These are phyloP conservation scores for Tetrahymena elliotti DNA, from an alignment of 73 alveolate species.

Conservation along the genomic window DNA sequence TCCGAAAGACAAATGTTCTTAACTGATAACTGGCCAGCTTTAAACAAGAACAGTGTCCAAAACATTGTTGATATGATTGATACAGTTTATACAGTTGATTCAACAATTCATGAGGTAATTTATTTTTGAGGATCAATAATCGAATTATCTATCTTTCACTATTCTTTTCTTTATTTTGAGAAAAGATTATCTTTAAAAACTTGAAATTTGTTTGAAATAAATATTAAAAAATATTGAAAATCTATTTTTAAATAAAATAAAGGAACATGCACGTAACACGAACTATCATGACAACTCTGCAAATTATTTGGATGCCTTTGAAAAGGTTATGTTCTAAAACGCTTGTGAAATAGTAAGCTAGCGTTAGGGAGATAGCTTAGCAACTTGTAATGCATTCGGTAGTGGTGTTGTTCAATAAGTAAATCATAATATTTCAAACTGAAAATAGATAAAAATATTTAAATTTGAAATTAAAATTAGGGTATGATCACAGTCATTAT, in stretches of 20 bases:
- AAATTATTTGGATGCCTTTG: not conserved
- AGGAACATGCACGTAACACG: not conserved
- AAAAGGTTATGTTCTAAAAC: not conserved
- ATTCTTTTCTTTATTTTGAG: too few species aligned
- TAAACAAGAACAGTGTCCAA: not conserved
- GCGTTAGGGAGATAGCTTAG: not conserved
- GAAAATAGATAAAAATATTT: not conserved
- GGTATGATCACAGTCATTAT: not conserved
- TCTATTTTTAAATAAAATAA: not conserved
- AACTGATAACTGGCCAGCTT: not conserved
- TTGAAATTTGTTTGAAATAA: too few species aligned
- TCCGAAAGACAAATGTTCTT: not conserved
- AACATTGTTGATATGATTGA: conserved; percentile 6
- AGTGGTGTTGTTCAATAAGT: not conserved
- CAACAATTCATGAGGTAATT: not conserved
- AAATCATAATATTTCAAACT: not conserved
- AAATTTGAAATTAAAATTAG: not conserved
- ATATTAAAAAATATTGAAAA: too few species aligned
- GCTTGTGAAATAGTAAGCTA: not conserved
- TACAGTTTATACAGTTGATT: not conserved
- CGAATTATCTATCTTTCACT: too few species aligned
- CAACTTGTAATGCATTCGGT: not conserved
- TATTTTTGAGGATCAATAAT: too few species aligned
- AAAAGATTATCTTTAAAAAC: too few species aligned
- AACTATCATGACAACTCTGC: not conserved